Percentiles rank a stretch among this genome's conserved stretches.
Conservation (phyloP, 768 basidiomycete genomes). For the Psilocybe sp. region DNA sequence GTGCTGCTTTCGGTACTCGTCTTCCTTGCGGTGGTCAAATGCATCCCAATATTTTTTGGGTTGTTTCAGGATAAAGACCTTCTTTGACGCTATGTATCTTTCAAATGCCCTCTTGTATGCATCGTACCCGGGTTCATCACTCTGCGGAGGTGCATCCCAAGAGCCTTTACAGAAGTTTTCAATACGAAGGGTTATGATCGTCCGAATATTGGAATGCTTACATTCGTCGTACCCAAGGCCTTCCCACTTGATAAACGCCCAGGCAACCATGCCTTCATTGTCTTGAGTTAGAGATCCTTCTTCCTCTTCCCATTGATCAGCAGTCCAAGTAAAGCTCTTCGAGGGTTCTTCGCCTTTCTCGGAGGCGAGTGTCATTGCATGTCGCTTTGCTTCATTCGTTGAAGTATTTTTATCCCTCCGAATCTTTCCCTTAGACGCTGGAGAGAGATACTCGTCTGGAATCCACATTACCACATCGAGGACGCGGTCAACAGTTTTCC, state of each 20-base stretch:
- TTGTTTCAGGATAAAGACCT: conserved; percentile 56
- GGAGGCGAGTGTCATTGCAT: conserved; percentile 39
- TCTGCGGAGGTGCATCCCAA: conserved; percentile 86
- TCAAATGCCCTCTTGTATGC: conserved; percentile 69
- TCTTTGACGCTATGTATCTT: conserved; percentile 60
- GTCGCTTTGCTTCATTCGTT: conserved; percentile 19
- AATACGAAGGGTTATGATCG: conserved; percentile 3
- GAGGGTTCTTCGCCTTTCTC: conserved; percentile 65
- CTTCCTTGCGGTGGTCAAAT: conserved; percentile 53
- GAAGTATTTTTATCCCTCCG: conserved; percentile 20
- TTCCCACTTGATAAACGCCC: conserved; percentile 91
- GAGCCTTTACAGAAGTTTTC: conserved; percentile 54
- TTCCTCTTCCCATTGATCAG: conserved; percentile 59
- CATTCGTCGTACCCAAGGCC: conserved; percentile 93
- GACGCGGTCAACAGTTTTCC: conserved; percentile 92
- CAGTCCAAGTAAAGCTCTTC: conserved; percentile 47
- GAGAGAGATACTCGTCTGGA: conserved; percentile 22
- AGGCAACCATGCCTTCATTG: conserved; percentile 63
- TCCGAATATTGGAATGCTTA: conserved; percentile 29
- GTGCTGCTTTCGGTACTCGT: conserved; percentile 47
- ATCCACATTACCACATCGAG: conserved; percentile 75
- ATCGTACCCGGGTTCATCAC: conserved; percentile 50
- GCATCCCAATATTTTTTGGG: conserved; percentile 35
- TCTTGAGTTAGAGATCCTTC: conserved; percentile 38
- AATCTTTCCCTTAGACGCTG: not conserved